Evolutionary conservation across 2,329 filamentous ascomycete genomes (phyloP).

Genomic region (Alternaria arborescens): DNA sequence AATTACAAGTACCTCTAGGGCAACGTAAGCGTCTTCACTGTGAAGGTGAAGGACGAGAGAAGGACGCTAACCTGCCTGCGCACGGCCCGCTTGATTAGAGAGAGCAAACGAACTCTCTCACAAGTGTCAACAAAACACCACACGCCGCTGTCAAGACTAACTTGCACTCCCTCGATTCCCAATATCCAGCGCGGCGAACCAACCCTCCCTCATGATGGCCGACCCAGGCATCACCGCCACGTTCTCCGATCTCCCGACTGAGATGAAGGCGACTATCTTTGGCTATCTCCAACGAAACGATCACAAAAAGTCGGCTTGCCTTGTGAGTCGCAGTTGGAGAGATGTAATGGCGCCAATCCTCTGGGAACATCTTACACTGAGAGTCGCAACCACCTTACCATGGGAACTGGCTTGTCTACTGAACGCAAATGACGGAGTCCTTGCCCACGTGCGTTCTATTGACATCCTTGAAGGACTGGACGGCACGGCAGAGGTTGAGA

Average conservation of each 20-base stretch:
- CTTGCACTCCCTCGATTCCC: background rate
- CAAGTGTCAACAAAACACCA: background rate
- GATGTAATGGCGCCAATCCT: background rate
- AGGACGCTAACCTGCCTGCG: background rate
- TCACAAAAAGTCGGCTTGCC: background rate
- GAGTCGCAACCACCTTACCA: background rate
- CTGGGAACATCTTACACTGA: background rate
- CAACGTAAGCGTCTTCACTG: no score
- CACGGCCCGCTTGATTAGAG: background rate
- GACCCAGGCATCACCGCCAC: background rate
- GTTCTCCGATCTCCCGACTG: background rate
- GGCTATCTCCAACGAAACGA: background rate
- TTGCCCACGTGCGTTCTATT: background rate
- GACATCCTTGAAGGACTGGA: background rate
- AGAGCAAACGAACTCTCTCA: background rate
- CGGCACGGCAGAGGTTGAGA: accelerated
- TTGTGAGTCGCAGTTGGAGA: background rate
- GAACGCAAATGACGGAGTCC: background rate
- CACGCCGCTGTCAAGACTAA: background rate
- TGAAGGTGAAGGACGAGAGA: no score
- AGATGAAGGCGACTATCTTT: background rate
- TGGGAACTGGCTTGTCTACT: background rate
- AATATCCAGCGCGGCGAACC: background rate
- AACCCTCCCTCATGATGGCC: background rate
- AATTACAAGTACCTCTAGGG: accelerated